Evolutionary conservation across 352 stramenopile genomes (phyloP).

Genomic region (Globisporangium echinulatum): DNA sequence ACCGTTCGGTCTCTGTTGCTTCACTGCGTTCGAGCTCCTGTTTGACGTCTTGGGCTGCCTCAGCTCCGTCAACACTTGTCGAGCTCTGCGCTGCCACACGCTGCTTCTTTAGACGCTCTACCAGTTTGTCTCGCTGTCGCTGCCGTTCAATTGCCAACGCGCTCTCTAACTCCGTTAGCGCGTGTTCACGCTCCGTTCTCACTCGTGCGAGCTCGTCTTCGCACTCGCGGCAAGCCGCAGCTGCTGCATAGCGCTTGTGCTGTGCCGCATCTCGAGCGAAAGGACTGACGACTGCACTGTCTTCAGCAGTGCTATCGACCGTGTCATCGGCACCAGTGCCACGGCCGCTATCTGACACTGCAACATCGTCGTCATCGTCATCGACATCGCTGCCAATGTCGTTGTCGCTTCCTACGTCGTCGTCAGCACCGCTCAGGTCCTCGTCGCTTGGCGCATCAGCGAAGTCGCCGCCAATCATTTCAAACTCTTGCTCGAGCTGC

Average conservation of each 20-base stretch:
- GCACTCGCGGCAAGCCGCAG: not conserved
- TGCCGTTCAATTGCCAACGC: slow-evolving; percentile 21
- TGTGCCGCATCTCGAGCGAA: not conserved
- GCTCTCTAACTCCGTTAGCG: slow-evolving; percentile 12
- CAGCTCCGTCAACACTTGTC: not conserved
- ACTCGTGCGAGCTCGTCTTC: slow-evolving; percentile 16
- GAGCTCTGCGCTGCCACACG: not conserved
- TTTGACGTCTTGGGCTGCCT: not conserved
- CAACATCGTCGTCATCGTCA: slow-evolving; percentile 11
- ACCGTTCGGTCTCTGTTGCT: slow-evolving; percentile 15
- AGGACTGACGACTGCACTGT: too few species aligned
- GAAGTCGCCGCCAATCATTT: slow-evolving; percentile 20
- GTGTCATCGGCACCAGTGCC: slow-evolving; percentile 8
- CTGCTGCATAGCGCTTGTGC: not conserved
- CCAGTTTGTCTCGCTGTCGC: slow-evolving; percentile 31
- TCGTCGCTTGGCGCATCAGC: slow-evolving; percentile 10
- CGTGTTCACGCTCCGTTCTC: slow-evolving; percentile 17
- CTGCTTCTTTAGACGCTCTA: slow-evolving; percentile 19
- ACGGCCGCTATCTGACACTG: slow-evolving; percentile 23
- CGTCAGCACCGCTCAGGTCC: not conserved
- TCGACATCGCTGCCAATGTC: slow-evolving; percentile 23
- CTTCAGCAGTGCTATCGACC: too few species aligned
- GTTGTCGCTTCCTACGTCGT: not conserved
- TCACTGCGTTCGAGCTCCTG: slow-evolving; percentile 13
- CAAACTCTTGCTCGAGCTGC: slow-evolving; percentile 46